Evolutionary conservation across 2,329 filamentous ascomycete species (phyloP), one percentile per base, ranked within the genome.

Genomic region (Leptographium lundbergii): DNA sequence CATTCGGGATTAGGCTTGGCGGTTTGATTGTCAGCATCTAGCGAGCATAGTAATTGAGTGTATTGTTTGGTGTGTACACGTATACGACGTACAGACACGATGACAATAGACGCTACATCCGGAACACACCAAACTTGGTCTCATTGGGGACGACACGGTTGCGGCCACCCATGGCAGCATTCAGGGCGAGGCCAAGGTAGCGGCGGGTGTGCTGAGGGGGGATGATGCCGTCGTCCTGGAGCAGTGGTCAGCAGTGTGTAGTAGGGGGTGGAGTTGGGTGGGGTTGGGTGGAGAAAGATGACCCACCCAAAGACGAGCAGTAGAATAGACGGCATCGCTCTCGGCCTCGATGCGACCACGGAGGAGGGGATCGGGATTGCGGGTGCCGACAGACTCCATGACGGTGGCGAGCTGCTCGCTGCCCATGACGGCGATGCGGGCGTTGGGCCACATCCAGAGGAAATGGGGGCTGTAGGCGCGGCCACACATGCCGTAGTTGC

Each of bases 401-500:
- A 99, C 94, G 4, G 87, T 82, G 9, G 87, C 86, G 42, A 99
- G 78, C 75, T 97, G 92, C 73, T 96, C 92, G 48, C 88, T 81
- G 24, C 94, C 94, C 94, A 99, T 99, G 66, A 99, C 91, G 36
- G 89, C 89, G 57, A 96, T 90, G 69, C 88, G 88, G n/a, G 94
- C 91, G 66, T 95, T 96, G 48, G 94, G 94, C 94, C 94, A 99
- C 79, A 92, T 95, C 85, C 90, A 96, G 61, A 97, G 73, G 71
- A 97, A 90, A 14, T 91, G 79, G 0, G 92, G 92, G n/a, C 82
- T 84, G 72, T 96, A 99, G 2, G 94, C 92, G 56, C 94, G 82
- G 25, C 94, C 94, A 69, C 90, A 97, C 94, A 99, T 99, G 67
- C 92, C 94, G 70, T 99, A 99, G 72, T 97, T 99, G 4, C 94